Evolutionary conservation across 805 yeast genomes (phyloP).

Genomic region (Saccharomycopsis javanensis): DNA sequence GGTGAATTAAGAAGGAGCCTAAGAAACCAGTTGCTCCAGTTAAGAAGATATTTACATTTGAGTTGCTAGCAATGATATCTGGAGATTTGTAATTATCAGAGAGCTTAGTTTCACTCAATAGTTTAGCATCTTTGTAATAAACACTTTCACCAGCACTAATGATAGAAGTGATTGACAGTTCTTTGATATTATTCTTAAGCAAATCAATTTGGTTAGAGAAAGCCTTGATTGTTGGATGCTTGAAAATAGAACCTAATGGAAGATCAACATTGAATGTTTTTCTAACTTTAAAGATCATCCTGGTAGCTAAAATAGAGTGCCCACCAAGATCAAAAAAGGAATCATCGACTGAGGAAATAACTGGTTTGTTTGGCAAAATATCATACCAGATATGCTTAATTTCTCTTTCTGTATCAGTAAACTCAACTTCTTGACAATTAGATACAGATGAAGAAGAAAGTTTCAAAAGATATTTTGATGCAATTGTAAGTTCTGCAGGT

Average conservation of each 20-base stretch:
- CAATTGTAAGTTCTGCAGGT: conserved; percentile 71
- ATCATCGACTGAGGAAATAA: conserved; percentile 65
- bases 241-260: conserved; percentile 85
- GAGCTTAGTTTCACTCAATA: conserved; percentile 34
- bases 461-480: conserved; percentile 40
- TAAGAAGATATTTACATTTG: conserved; percentile 55
- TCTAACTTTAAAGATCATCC: conserved; percentile 90
- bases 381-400: conserved; percentile 79
- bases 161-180: conserved; percentile 20
- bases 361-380: conserved; percentile 78
- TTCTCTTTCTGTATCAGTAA: conserved; percentile 54
- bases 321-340: conserved; percentile 97
- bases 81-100: conserved; percentile 37
- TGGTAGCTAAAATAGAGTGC: conserved; percentile 91
- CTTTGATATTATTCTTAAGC: conserved; percentile 37
- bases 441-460: conserved; percentile 20
- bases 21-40: conserved; percentile 97
- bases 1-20: conserved; percentile 80
- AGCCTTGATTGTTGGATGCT: conserved; percentile 71
- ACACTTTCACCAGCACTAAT: conserved; percentile 22
- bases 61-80: conserved; percentile 24
- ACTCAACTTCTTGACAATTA: conserved; percentile 39
- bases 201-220: conserved; percentile 69
- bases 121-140: conserved; percentile 70
- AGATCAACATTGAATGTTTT: conserved; percentile 67